A percentile compares a stretch with the other conserved stretches of the same genome.
These are phyloP conservation scores for Fermentozyma sake DNA, from an alignment of 1,139 yeast species.

Conservation along the genomic window DNA sequence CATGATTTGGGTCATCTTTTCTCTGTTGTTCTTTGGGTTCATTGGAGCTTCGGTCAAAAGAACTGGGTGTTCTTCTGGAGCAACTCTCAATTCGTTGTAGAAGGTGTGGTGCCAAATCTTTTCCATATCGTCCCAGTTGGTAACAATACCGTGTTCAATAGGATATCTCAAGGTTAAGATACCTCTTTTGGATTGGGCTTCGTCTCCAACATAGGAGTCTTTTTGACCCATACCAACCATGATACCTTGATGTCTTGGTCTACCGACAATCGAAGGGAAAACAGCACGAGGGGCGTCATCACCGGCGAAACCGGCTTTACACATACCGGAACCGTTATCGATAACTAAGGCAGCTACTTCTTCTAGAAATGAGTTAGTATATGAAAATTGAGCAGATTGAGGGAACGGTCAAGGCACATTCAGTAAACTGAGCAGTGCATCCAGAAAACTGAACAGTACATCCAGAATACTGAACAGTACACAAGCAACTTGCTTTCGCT, in stretches of 20 bases:
- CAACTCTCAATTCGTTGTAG: slow-evolving; percentile 96
- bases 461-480: background rate
- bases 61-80: slow-evolving; percentile 99
- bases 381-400: background rate
- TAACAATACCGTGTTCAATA: slow-evolving; percentile 99
- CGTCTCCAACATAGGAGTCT: slow-evolving; percentile 99
- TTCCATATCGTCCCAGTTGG: slow-evolving; percentile 99
- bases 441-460: slow-evolving; percentile 1
- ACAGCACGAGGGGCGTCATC: slow-evolving; percentile 99
- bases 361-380: slow-evolving; percentile 32
- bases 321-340: slow-evolving; percentile 99
- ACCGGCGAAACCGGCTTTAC: slow-evolving; percentile 99
- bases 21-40: slow-evolving; percentile 99
- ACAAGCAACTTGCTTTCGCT: background rate
- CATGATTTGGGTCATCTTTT: slow-evolving; percentile 98
- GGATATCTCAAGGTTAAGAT: slow-evolving; percentile 97
- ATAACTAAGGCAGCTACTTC: slow-evolving; percentile 77
- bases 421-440: slow-evolving; percentile 1
- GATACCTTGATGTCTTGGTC: slow-evolving; percentile 99
- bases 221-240: slow-evolving; percentile 99
- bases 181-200: slow-evolving; percentile 99
- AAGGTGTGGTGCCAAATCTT: slow-evolving; percentile 99
- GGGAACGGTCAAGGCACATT: slow-evolving; percentile 1
- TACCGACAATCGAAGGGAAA: slow-evolving; percentile 99
- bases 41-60: slow-evolving; percentile 98